Percentiles rank a stretch among this genome's conserved stretches.
phyloP scores from a whole-genome alignment of 345 rosid species.

The Lumnitzera racemosa region DNA sequence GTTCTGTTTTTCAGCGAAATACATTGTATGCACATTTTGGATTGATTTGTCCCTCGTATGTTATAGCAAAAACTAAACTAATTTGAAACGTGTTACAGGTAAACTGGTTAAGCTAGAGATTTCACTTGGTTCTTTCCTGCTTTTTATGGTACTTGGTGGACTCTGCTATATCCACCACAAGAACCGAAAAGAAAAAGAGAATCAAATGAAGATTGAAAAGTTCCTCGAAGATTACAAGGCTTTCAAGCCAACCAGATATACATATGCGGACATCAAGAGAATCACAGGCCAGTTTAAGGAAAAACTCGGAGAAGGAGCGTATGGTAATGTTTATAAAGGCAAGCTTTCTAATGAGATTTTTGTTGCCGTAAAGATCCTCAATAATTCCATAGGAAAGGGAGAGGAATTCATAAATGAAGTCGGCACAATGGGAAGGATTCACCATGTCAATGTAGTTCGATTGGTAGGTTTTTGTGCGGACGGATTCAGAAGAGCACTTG shows the following conservation, averaged over 20 bases:
- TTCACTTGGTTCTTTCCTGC: too few relatives aligned
- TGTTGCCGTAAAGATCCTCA: slow-evolving; percentile 22
- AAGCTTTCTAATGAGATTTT: slow-evolving; percentile 11
- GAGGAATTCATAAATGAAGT: slow-evolving; percentile 24
- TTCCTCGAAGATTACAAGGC: slow-evolving; percentile 17
- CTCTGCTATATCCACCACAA: neutral
- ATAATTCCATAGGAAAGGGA: slow-evolving; percentile 9
- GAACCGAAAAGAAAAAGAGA: neutral
- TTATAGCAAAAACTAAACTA: too few relatives aligned
- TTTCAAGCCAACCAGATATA: slow-evolving; percentile 16
- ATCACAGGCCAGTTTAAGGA: slow-evolving; percentile 9
- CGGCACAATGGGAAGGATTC: slow-evolving; percentile 20
- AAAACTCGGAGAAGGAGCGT: slow-evolving; percentile 23
- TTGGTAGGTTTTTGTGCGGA: slow-evolving; percentile 18
- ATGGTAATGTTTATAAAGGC: slow-evolving; percentile 22
- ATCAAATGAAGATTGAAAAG: slow-evolving; percentile 11
- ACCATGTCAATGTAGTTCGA: slow-evolving; percentile 22
- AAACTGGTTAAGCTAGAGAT: too few relatives aligned
- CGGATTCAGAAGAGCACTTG: slow-evolving; percentile 12
- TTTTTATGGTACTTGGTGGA: neutral
- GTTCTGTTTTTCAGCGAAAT: too few relatives aligned
- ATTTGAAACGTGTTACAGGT: too few relatives aligned
- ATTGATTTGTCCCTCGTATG: too few relatives aligned
- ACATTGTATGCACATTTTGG: too few relatives aligned
- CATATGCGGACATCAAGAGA: slow-evolving; percentile 11